Evolutionary conservation across 805 yeast genomes (phyloP).

Genomic region (Saccharomycopsis sp.): DNA sequence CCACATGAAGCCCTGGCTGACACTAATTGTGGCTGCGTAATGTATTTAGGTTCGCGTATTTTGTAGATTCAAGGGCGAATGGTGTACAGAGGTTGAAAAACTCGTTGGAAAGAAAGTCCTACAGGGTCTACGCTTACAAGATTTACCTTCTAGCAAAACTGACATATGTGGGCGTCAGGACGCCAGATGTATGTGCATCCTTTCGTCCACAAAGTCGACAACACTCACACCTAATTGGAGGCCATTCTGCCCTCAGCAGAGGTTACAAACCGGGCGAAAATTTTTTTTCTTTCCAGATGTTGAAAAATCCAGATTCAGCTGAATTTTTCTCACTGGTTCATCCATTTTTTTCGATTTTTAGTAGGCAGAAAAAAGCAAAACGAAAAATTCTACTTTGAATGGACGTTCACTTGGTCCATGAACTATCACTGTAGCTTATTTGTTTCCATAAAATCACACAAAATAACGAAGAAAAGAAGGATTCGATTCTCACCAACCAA

Average conservation of each 20-base stretch:
- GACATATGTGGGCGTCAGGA: no score
- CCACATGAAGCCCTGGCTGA: no score
- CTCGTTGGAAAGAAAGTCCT: no score
- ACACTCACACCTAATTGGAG: not conserved
- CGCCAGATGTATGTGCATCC: no score
- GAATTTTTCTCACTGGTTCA: not conserved
- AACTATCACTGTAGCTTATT: not conserved
- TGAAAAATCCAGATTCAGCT: not conserved
- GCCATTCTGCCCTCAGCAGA: not conserved
- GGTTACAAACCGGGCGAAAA: not conserved
- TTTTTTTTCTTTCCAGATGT: not conserved
- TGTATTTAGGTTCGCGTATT: no score
- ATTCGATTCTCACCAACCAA: not conserved
- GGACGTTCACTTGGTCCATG: not conserved
- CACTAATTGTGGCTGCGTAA: no score
- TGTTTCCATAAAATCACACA: not conserved
- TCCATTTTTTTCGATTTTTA: not conserved
- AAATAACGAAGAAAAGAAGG: not conserved
- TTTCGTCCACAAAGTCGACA: no score
- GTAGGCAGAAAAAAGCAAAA: not conserved
- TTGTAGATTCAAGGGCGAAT: no score
- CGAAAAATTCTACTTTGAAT: not conserved
- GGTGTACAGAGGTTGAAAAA: no score
- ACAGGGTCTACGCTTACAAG: no score
- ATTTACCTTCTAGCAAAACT: no score